Conservation (phyloP, 129 eudicot species). For the Heracleum sosnowskyi region DNA sequence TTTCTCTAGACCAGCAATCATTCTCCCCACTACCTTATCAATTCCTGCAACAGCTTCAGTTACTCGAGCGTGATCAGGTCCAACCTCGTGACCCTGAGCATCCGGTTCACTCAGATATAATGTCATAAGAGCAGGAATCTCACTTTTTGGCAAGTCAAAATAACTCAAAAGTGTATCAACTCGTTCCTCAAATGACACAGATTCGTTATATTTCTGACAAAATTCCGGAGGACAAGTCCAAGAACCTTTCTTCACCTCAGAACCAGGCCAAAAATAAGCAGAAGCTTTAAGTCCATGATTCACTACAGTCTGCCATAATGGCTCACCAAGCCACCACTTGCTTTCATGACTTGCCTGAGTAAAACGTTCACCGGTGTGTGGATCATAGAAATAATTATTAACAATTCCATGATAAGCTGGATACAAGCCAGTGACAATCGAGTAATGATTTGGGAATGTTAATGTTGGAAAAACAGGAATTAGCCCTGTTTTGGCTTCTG, state of each 20-base stretch:
- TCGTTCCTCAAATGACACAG: constrained; percentile 9
- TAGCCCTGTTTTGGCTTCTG: background rate
- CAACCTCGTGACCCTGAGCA: constrained; percentile 10
- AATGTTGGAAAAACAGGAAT: background rate
- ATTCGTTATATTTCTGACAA: background rate
- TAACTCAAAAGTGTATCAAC: constrained; percentile 6
- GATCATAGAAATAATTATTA: background rate
- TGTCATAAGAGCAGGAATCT: constrained; percentile 4
- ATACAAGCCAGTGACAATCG: constrained; percentile 4
- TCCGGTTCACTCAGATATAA: constrained; percentile 8
- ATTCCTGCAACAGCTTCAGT: constrained; percentile 6
- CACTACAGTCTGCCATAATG: constrained; percentile 9
- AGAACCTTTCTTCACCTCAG: constrained; percentile 6
- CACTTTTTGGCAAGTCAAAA: constrained; percentile 8
- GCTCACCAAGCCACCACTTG: constrained; percentile 17
- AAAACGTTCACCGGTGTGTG: background rate
- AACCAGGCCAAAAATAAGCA: constrained; percentile 12
- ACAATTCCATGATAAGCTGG: constrained; percentile 5
- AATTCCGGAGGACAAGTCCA: constrained; percentile 1
- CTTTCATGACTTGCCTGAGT: background rate
- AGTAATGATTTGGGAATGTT: constrained; percentile 6
- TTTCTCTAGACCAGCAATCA: constrained; percentile 8
- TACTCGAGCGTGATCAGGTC: constrained; percentile 8
- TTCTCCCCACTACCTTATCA: background rate
- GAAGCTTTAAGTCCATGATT: constrained; percentile 11